phyloP scores from a whole-genome alignment of 2,329 filamentous ascomycete genomes.

The Pseudofabraea citricarpa region DNA sequence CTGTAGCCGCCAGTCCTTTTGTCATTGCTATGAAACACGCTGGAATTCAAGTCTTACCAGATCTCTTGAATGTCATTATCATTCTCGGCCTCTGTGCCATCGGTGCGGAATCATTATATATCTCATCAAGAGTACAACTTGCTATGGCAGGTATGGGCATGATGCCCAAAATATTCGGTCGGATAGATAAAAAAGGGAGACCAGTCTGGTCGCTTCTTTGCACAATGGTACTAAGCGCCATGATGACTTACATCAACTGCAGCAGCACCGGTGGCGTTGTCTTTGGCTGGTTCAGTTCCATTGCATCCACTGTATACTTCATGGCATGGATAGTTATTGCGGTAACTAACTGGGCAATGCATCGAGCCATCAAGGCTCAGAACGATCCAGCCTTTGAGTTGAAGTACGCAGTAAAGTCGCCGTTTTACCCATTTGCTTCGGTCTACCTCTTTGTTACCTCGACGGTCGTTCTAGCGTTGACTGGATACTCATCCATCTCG shows the following conservation, averaged over 20 bases:
- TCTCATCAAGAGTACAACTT: not conserved
- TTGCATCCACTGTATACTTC: not conserved
- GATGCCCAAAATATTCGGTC: conserved; percentile 1
- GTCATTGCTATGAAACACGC: conserved; percentile 1
- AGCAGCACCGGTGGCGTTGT: not conserved
- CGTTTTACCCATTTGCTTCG: not conserved
- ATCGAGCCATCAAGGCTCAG: not conserved
- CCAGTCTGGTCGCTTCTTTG: not conserved
- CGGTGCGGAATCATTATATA: conserved; percentile 1
- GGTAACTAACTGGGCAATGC: conserved; percentile 1
- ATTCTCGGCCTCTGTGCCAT: conserved; percentile 1
- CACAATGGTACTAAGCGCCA: conserved; percentile 1
- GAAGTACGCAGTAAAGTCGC: not conserved
- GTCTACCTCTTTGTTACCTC: conserved; percentile 1
- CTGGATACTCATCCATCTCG: not conserved
- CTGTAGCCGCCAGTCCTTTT: not conserved
- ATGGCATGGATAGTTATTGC: conserved; percentile 1
- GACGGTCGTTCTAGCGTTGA: not conserved
- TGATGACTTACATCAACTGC: conserved; percentile 3
- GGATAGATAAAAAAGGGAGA: not conserved
- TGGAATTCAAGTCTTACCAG: not conserved
- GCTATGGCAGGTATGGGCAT: conserved; percentile 1
- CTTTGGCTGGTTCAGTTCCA: not conserved
- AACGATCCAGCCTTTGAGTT: conserved; percentile 1
- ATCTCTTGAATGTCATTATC: conserved; percentile 1